Evolutionary conservation across 257 asterid species (phyloP).

Genomic region (Solanum habrochaites): DNA sequence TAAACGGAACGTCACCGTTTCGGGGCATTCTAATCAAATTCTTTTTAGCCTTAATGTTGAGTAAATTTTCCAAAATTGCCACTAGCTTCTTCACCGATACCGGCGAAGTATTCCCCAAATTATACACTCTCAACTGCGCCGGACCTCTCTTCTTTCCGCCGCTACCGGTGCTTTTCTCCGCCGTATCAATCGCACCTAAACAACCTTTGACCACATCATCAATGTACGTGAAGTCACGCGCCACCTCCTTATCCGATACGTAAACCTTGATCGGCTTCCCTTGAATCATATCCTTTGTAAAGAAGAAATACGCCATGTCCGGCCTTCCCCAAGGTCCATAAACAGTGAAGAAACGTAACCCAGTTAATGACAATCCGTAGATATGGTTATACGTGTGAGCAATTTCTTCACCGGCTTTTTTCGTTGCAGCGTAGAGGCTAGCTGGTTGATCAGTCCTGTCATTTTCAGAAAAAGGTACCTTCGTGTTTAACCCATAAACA

Average conservation of each 20-base stretch:
- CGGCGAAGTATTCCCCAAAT: conserved; percentile 82
- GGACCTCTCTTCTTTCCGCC: conserved; percentile 79
- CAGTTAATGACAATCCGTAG: conserved; percentile 74
- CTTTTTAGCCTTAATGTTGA: conserved; percentile 58
- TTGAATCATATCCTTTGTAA: conserved; percentile 76
- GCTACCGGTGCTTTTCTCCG: conserved; percentile 93
- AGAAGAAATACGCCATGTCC: conserved; percentile 90
- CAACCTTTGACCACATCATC: conserved; percentile 87
- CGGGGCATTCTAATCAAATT: conserved; percentile 68
- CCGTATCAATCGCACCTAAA: conserved; percentile 83
- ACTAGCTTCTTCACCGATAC: conserved; percentile 89
- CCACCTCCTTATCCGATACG: conserved; percentile 71
- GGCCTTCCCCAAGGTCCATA: conserved; percentile 99
- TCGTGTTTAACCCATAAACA: conserved; percentile 66
- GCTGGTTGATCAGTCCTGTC: conserved; percentile 84
- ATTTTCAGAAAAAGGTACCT: conserved; percentile 65
- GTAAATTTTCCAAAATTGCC: conserved; percentile 51
- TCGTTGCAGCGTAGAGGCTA: conserved; percentile 87
- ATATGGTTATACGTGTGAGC: conserved; percentile 88
- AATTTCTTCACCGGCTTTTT: conserved; percentile 92
- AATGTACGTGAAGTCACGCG: conserved; percentile 97
- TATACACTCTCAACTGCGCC: conserved; percentile 88
- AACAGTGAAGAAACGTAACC: conserved; percentile 73
- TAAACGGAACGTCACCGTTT: conserved; percentile 98
- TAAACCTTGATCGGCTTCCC: conserved; percentile 59